phyloP scores from a whole-genome alignment of 176 grass and related monocot genomes.

The Oropetium thomaeum region DNA sequence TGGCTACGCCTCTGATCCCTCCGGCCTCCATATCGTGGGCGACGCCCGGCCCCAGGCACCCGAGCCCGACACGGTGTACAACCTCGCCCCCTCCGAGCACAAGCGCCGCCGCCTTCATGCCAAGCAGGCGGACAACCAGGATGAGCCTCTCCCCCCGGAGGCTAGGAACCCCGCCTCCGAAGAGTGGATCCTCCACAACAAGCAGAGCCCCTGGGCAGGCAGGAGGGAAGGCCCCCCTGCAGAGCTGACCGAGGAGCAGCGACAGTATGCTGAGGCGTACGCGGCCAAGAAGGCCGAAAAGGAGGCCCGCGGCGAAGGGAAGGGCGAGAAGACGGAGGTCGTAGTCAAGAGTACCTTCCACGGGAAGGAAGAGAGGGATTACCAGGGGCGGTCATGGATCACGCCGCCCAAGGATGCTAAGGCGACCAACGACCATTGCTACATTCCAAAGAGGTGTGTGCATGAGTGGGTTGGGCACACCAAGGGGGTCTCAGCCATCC shows the following conservation, averaged over 20 bases:
- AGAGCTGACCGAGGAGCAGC: constrained; percentile 93
- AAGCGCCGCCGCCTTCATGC: constrained; percentile 82
- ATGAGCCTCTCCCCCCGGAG: constrained; percentile 22
- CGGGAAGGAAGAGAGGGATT: constrained; percentile 90
- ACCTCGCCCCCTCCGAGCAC: constrained; percentile 82
- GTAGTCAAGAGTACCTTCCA: constrained; percentile 90
- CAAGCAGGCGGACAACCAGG: constrained; percentile 44
- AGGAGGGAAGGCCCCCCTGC: constrained; percentile 57
- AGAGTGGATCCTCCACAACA: constrained; percentile 85
- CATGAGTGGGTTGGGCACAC: constrained; percentile 97
- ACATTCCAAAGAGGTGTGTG: constrained; percentile 95
- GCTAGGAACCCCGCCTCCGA: constrained; percentile 70
- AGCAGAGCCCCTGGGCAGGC: constrained; percentile 91
- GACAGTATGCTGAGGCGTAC: constrained; percentile 82
- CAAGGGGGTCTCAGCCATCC: constrained; percentile 88
- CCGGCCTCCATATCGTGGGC: constrained; percentile 74
- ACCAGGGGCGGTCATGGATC: constrained; percentile 97
- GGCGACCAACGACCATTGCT: constrained; percentile 70
- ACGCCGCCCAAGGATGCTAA: constrained; percentile 93
- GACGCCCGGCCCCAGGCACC: constrained; percentile 48
- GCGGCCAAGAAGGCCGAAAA: constrained; percentile 98
- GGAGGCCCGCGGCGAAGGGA: constrained; percentile 73
- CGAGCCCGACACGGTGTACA: constrained; percentile 75
- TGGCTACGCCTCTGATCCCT: constrained; percentile 86
- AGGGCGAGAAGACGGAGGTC: constrained; percentile 51